phyloP scores from a whole-genome alignment of 2,329 filamentous ascomycete species.

The Botrytis squamosa region DNA sequence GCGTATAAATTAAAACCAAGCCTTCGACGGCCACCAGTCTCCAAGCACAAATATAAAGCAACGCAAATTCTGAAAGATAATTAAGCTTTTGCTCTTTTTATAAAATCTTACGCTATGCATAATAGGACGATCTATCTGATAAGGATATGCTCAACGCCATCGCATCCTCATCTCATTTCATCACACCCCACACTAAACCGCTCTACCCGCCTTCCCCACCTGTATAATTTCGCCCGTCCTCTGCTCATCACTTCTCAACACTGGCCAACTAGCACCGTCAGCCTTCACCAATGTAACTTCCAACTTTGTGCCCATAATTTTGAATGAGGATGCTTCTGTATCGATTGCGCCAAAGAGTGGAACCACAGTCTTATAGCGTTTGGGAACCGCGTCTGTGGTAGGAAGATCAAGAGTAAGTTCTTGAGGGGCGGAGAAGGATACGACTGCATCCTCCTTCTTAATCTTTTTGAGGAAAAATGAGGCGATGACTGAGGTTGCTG shows the following conservation, averaged over 20 bases:
- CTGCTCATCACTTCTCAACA: constrained; percentile 64
- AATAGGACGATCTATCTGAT: background rate
- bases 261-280: constrained; percentile 65
- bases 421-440: constrained; percentile 62
- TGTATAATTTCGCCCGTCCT: constrained; percentile 81
- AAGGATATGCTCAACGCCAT: background rate
- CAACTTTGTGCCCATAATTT: constrained; percentile 69
- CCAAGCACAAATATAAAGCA: no score
- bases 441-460: constrained; percentile 71
- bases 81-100: background rate
- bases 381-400: constrained; percentile 73
- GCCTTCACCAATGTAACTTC: constrained; percentile 65
- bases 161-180: background rate
- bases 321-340: constrained; percentile 58
- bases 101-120: constrained; percentile 2
- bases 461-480: constrained; percentile 98
- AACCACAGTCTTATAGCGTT: constrained; percentile 74
- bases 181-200: background rate
- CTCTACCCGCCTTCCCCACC: constrained; percentile 70
- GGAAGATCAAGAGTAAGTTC: constrained; percentile 74
- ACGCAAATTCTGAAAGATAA: background rate
- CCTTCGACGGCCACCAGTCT: background rate
- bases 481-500: constrained; percentile 76
- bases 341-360: constrained; percentile 78
- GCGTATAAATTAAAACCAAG: background rate